phyloP scores from a whole-genome alignment of 1,284 basidiomycete species.

The Neonothopanus nambi region DNA sequence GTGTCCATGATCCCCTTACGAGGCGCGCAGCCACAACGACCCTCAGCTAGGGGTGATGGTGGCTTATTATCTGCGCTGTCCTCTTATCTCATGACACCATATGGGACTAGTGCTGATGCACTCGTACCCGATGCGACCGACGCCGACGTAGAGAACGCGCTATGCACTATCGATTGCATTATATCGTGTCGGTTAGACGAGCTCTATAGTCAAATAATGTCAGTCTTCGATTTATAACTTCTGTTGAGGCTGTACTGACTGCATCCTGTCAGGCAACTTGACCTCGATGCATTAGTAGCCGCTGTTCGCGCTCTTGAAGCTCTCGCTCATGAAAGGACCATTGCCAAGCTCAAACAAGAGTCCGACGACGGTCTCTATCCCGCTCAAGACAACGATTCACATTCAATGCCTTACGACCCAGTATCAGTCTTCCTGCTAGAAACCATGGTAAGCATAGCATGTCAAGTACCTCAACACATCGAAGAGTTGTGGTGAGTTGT shows the following conservation, averaged over 20 bases:
- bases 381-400: conserved; percentile 40
- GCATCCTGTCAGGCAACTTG: conserved; percentile 58
- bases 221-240: conserved; percentile 33
- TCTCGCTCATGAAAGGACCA: conserved; percentile 83
- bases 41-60: conserved; percentile 74
- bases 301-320: conserved; percentile 87
- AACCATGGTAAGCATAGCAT: conserved; percentile 87
- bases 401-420: conserved; percentile 86
- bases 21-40: conserved; percentile 67
- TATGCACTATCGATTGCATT: conserved; percentile 95
- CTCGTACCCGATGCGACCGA: conserved; percentile 83
- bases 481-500: conserved; percentile 80
- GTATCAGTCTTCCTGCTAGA: conserved; percentile 93
- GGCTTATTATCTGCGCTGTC: conserved; percentile 95
- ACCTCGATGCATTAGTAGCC: conserved; percentile 77
- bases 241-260: conserved; percentile 13
- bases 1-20: conserved; percentile 87
- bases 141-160: conserved; percentile 89
- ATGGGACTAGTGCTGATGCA: conserved; percentile 70
- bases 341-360: conserved; percentile 71
- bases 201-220: conserved; percentile 91
- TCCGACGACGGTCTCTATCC: conserved; percentile 55
- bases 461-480: conserved; percentile 74
- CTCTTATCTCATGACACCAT: conserved; percentile 96
- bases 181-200: conserved; percentile 93